Evolutionary conservation across 305 asterid genomes (phyloP).

Genomic region (Coffea humblotiana): DNA sequence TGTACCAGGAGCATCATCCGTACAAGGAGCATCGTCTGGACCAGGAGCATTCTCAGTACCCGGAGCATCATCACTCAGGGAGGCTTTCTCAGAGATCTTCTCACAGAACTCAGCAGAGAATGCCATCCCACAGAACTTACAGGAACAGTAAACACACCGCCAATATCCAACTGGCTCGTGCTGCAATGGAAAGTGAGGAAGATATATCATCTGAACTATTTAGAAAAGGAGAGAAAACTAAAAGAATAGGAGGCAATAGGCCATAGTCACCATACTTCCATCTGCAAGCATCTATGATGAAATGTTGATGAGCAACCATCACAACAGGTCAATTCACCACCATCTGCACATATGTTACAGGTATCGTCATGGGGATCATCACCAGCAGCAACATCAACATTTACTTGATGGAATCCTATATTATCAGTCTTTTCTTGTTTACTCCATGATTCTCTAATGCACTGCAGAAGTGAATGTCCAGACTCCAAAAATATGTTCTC

Average conservation of each 20-base stretch:
- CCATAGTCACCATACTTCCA: constrained; percentile 47
- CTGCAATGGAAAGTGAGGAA: constrained; percentile 29
- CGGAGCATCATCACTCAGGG: constrained; percentile 33
- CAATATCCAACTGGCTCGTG: constrained; percentile 91
- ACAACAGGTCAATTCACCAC: constrained; percentile 92
- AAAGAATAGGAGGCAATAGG: constrained; percentile 10
- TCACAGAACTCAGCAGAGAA: constrained; percentile 65
- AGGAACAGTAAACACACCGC: constrained; percentile 82
- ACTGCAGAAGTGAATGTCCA: constrained; percentile 64
- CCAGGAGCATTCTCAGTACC: not conserved
- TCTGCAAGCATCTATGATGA: constrained; percentile 81
- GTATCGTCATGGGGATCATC: constrained; percentile 92
- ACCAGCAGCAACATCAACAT: constrained; percentile 75
- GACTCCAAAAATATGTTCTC: constrained; percentile 57
- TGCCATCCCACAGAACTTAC: constrained; percentile 75
- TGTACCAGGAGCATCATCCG: no score
- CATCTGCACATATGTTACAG: constrained; percentile 93
- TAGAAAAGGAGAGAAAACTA: constrained; percentile 10
- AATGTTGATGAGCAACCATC: constrained; percentile 96
- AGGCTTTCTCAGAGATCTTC: constrained; percentile 44
- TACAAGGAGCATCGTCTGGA: no score
- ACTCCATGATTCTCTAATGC: constrained; percentile 75
- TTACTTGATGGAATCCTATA: constrained; percentile 57
- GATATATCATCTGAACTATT: constrained; percentile 6
- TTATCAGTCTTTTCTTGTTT: constrained; percentile 48